A percentile compares a stretch with the other conserved stretches of the same genome.
These are phyloP conservation scores for Hypoxylon perforatum DNA, from an alignment of 495 filamentous ascomycete genomes.

Conservation along the genomic window DNA sequence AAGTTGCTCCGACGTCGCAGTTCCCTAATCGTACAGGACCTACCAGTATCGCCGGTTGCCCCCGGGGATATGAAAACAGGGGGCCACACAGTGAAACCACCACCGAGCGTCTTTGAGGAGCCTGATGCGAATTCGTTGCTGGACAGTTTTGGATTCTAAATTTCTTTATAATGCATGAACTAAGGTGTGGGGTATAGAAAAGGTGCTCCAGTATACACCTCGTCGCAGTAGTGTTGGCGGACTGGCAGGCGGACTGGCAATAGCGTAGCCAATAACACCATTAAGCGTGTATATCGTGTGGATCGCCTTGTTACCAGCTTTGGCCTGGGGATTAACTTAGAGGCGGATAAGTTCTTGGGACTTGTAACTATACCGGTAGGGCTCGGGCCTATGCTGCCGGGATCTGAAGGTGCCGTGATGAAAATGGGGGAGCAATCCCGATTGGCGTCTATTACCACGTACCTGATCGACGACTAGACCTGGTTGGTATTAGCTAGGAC, in stretches of 20 bases:
- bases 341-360: no score
- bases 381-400: background rate
- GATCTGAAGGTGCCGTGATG: background rate
- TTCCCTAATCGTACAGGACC: constrained; percentile 83
- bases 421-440: background rate
- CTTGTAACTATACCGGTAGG: no score
- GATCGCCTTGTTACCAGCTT: no score
- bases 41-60: constrained; percentile 60
- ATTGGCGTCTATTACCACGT: background rate
- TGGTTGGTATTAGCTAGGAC: no score
- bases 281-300: no score
- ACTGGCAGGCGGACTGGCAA: no score
- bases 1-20: constrained; percentile 76
- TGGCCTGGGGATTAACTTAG: no score
- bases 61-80: constrained; percentile 58
- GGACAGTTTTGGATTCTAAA: constrained; percentile 80
- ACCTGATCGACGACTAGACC: background rate
- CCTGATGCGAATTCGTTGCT: constrained; percentile 85
- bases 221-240: no score
- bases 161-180: background rate
- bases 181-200: background rate
- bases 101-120: constrained; percentile 87
- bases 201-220: no score
- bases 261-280: no score
- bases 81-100: constrained; percentile 62